These are phyloP conservation scores for Spongiforma sp. DNA, from an alignment of 1,284 basidiomycete species.

Conservation along the genomic window DNA sequence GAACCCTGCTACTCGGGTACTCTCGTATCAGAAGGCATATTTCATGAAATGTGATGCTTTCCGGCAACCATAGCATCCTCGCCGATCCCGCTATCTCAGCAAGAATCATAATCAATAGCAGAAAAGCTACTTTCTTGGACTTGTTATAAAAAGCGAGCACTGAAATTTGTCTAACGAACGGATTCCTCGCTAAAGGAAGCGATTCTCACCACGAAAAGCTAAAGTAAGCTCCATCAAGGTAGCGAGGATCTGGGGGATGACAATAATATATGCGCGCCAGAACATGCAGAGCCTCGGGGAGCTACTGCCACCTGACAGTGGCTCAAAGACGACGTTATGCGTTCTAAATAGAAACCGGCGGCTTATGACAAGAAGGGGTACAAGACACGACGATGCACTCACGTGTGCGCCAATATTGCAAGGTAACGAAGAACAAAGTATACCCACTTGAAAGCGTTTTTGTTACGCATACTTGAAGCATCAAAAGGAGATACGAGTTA, in stretches of 20 bases:
- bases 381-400: conserved; percentile 1
- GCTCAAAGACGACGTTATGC: conserved; percentile 16
- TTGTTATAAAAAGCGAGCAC: conserved; percentile 27
- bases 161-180: neutral
- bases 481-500: neutral
- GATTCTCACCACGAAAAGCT: conserved; percentile 23
- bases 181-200: neutral
- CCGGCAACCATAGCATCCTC: conserved; percentile 12
- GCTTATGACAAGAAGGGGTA: neutral
- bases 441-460: conserved; percentile 24
- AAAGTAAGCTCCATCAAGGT: conserved; percentile 23
- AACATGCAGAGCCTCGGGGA: conserved; percentile 13
- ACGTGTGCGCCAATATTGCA: conserved; percentile 18
- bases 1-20: neutral
- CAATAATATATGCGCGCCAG: conserved; percentile 16
- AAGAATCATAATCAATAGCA: conserved; percentile 17
- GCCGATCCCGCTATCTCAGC: conserved; percentile 7
- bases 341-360: conserved; percentile 7
- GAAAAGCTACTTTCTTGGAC: conserved; percentile 19
- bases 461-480: conserved; percentile 22
- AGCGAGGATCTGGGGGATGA: conserved; percentile 9
- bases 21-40: conserved; percentile 15
- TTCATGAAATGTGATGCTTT: neutral
- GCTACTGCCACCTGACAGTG: conserved; percentile 17
- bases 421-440: conserved; percentile 29